These are phyloP conservation scores for Microthyrium microscopicum DNA, from an alignment of 2,329 filamentous ascomycete species.

Conservation along the genomic window DNA sequence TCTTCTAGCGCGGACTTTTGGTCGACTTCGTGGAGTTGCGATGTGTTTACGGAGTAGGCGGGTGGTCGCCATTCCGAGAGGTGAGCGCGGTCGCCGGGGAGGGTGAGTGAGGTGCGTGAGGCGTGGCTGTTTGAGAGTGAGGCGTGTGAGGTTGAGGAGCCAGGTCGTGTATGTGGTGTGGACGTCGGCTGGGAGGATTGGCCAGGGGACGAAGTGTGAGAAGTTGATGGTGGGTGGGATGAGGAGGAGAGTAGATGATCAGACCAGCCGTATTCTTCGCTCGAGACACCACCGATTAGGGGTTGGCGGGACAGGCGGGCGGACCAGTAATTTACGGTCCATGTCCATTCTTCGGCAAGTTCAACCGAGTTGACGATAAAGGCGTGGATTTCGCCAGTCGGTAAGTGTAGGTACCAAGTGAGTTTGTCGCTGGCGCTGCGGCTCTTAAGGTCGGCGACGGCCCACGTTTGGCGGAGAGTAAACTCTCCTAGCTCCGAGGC, in stretches of 20 bases:
- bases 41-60: conserved; percentile 76
- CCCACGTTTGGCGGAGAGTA: conserved; percentile 71
- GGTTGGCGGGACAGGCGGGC: conserved; percentile 88
- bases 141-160: too few relatives aligned
- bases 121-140: too few relatives aligned
- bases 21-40: conserved; percentile 59
- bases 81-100: conserved; percentile 69
- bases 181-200: too few relatives aligned
- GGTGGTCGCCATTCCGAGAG: conserved; percentile 85
- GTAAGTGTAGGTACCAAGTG: conserved; percentile 80
- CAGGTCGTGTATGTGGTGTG: too few relatives aligned
- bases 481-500: conserved; percentile 81
- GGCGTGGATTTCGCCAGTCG: conserved; percentile 87
- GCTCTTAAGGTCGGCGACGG: conserved; percentile 78
- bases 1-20: conserved; percentile 58
- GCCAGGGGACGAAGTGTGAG: too few relatives aligned
- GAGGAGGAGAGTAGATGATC: conserved; percentile 56
- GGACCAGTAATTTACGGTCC: conserved; percentile 94
- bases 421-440: conserved; percentile 82
- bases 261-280: conserved; percentile 95
- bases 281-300: conserved; percentile 80
- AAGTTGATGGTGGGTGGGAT: too few relatives aligned
- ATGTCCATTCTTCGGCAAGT: conserved; percentile 87
- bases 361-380: conserved; percentile 95
- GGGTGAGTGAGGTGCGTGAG: too few relatives aligned